Base-by-base conservation (phyloP, 1,284 basidiomycete species). In the Schizophyllum amplum region DNA sequence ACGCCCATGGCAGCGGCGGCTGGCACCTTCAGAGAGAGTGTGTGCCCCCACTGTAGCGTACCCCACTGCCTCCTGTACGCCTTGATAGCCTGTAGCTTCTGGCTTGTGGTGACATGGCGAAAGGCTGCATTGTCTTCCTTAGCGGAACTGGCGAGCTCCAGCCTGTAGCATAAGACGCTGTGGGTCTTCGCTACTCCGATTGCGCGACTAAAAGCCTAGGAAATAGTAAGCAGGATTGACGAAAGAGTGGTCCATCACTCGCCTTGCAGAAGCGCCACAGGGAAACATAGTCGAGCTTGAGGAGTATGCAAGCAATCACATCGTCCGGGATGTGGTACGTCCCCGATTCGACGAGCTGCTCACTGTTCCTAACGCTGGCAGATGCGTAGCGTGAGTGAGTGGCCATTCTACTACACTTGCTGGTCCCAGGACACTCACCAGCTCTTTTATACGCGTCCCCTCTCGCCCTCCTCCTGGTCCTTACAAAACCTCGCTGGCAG, bases 1-100 rank as follows among this genome's bases (percentile, higher is more conserved):
- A 83, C 86, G 60, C 74, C 79, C 53, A 82, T 98, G 61, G 90
- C 94, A 59, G 95, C 98, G 63, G 78, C 98, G 58, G 96, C 96
- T 68, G 96, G 97, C 51, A 42, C 13, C 33, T 42, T 42, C 33
- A 42, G 3, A 13, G 11, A 17, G 7, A 42, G 17, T 17, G 11
- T 42, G 33, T 42, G 33, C 13, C 33, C 33, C 33, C 33, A 42
- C 7, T 42, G 33, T 13, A 42, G 33, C 11, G 13, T 42, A 42
- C 33, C 33, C 33, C 33, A 42, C 17, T 42, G 13, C 33, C 17
- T 42, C 33, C 7, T 42, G 33, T 42, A 42, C 13, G 33, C 33
- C 33, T 17, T 42, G 2, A 42, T 42, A 17, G 33, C 33, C 13
- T 13, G 13, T 9, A 42, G 33, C 33, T 42, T 42, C 33, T 42